Conservation (phyloP, 2,329 filamentous ascomycete species). For the Ophiocordyceps polyrhachis-furcata region DNA sequence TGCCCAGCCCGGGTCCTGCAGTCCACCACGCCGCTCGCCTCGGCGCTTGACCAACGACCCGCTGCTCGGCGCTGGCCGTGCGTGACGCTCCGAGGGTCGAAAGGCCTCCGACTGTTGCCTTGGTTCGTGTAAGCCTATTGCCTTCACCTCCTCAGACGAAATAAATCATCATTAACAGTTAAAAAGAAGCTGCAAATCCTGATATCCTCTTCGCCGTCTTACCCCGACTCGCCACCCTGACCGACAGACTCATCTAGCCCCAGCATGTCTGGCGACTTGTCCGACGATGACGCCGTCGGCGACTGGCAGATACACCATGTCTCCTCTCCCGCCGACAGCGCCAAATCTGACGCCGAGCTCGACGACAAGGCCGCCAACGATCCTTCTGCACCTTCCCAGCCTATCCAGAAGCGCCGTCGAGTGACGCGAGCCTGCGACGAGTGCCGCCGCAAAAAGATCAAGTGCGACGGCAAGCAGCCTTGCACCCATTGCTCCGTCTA, state of each 20-base stretch:
- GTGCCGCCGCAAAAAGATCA: conserved; percentile 72
- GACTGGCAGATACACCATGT: conserved; percentile 18
- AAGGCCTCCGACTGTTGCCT: background rate
- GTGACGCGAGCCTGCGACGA: conserved; percentile 71
- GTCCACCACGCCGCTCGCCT: conserved; percentile 4
- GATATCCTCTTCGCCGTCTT: background rate
- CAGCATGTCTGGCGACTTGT: conserved; percentile 19
- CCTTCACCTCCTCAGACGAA: background rate
- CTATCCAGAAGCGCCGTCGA: conserved; percentile 57
- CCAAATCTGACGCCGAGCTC: conserved; percentile 21
- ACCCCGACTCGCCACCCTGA: background rate
- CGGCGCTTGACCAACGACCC: background rate
- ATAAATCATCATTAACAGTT: too few species aligned
- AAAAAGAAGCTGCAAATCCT: background rate
- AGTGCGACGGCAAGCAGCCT: conserved; percentile 71
- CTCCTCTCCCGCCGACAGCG: conserved; percentile 23
- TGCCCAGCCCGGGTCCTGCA: conserved; percentile 13
- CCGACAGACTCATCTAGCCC: background rate
- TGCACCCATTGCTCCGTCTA: conserved; percentile 96
- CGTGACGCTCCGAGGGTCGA: background rate
- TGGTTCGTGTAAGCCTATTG: background rate
- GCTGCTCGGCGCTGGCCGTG: background rate
- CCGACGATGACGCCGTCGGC: conserved; percentile 22
- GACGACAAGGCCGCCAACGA: conserved; percentile 16
- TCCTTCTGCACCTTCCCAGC: conserved; percentile 24